phyloP scores from a whole-genome alignment of 495 filamentous ascomycete species.

The Pyrenula massariospora region DNA sequence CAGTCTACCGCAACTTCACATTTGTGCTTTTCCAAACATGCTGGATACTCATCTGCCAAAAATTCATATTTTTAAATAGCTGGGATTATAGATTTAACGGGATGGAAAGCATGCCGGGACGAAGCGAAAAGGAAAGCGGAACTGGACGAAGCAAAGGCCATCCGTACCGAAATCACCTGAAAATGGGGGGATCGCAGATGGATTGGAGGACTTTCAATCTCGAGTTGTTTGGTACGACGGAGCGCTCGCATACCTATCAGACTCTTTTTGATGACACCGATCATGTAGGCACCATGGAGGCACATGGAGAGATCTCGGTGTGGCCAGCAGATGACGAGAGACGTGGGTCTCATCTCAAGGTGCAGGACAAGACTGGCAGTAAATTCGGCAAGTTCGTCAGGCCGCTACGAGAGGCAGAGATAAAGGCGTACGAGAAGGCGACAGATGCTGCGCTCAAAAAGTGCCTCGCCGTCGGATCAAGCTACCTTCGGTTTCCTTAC shows the following conservation, averaged over 20 bases:
- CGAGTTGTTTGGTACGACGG: not conserved
- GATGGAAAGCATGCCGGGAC: not conserved
- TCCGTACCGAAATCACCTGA: not conserved
- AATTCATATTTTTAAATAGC: not conserved
- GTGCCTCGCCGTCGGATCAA: constrained; percentile 30
- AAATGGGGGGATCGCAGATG: not conserved
- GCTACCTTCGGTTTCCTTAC: not conserved
- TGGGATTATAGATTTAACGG: not conserved
- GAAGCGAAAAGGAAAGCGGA: not conserved
- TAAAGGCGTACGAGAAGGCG: constrained; percentile 1
- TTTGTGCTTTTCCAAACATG: constrained; percentile 1
- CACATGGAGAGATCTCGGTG: not conserved
- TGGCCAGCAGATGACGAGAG: not conserved
- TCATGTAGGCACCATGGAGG: not conserved
- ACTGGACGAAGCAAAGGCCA: not conserved
- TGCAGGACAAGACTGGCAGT: not conserved
- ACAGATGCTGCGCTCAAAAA: constrained; percentile 1
- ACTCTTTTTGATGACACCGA: not conserved
- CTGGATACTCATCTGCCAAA: not conserved
- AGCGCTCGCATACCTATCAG: not conserved
- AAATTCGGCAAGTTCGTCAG: not conserved
- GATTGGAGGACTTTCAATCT: not conserved
- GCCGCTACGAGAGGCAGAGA: not conserved
- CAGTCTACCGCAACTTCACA: constrained; percentile 1
- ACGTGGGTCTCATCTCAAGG: not conserved